These are phyloP conservation scores for Byssochlamys sp. DNA, from an alignment of 2,329 filamentous ascomycete species.

Conservation along the genomic window DNA sequence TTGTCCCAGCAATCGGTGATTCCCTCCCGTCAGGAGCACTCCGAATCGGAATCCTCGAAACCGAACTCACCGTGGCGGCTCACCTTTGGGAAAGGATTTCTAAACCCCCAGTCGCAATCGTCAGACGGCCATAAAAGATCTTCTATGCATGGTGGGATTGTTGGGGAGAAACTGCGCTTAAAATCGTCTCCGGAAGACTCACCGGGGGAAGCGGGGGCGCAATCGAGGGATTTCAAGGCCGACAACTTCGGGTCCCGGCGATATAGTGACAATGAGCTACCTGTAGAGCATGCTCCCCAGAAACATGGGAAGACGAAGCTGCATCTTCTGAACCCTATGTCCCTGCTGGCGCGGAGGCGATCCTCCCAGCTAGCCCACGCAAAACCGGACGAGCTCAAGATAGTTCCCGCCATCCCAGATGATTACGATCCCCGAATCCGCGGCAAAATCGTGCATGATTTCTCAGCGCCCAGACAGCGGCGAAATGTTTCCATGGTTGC, in stretches of 20 bases:
- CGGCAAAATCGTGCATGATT: conserved; percentile 56
- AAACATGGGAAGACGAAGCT: conserved; percentile 41
- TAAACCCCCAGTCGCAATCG: conserved; percentile 13
- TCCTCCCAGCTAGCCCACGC: conserved; percentile 43
- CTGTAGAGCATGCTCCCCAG: conserved; percentile 19
- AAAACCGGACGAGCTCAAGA: conserved; percentile 43
- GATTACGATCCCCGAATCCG: conserved; percentile 56
- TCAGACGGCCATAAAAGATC: conserved; percentile 20
- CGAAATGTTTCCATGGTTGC: conserved; percentile 8
- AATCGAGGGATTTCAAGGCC: conserved; percentile 17
- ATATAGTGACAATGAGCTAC: conserved; percentile 18
- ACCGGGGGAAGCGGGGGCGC: conserved; percentile 10
- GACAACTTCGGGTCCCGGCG: conserved; percentile 16
- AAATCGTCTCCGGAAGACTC: conserved; percentile 21
- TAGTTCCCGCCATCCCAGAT: conserved; percentile 46
- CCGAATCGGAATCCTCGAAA: conserved; percentile 22
- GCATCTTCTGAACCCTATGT: conserved; percentile 53
- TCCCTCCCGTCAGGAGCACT: conserved; percentile 13
- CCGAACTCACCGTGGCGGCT: conserved; percentile 27
- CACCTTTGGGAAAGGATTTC: conserved; percentile 24
- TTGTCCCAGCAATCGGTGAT: conserved; percentile 17
- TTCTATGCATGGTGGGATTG: conserved; percentile 14
- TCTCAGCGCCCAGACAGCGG: conserved; percentile 49
- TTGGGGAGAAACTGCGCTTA: conserved; percentile 17
- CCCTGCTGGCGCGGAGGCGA: conserved; percentile 47